These are phyloP conservation scores for Gaultheria prostrata DNA, from an alignment of 148 eudicot genomes.

Conservation along the genomic window DNA sequence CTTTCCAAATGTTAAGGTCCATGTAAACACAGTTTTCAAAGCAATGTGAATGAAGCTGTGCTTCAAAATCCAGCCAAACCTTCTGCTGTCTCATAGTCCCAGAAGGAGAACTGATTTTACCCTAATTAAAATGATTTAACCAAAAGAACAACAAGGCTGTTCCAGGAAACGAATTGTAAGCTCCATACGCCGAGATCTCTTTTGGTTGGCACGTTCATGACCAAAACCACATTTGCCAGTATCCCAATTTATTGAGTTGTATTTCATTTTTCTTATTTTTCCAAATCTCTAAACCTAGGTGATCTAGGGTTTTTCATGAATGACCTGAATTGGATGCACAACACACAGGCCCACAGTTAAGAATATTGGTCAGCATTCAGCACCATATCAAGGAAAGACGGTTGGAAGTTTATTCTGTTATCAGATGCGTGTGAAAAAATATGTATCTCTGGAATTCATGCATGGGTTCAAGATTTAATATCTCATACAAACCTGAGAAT, in stretches of 20 bases:
- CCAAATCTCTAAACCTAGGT: too few relatives aligned
- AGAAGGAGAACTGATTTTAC: neutral
- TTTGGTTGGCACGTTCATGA: too few relatives aligned
- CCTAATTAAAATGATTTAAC: neutral
- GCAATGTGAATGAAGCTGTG: neutral
- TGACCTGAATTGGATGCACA: neutral
- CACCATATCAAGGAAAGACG: neutral
- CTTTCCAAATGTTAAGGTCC: too few relatives aligned
- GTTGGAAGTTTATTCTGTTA: neutral
- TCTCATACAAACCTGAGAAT: constrained; percentile 47
- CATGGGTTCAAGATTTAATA: neutral
- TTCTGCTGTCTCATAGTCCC: neutral
- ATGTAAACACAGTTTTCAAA: too few relatives aligned
- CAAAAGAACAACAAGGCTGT: neutral
- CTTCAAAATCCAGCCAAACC: neutral
- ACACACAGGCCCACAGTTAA: neutral
- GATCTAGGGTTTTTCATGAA: too few relatives aligned
- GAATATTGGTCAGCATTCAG: neutral
- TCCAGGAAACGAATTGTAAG: neutral
- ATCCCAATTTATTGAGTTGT: too few relatives aligned
- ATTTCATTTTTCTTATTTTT: too few relatives aligned
- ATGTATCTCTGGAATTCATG: neutral
- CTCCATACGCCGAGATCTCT: too few relatives aligned
- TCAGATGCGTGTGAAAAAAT: neutral
- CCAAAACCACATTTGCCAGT: too few relatives aligned